Evolutionary conservation across 1,284 basidiomycete species (phyloP), one percentile per base, ranked within the genome.

Genomic region (Meripilus lineatus): DNA sequence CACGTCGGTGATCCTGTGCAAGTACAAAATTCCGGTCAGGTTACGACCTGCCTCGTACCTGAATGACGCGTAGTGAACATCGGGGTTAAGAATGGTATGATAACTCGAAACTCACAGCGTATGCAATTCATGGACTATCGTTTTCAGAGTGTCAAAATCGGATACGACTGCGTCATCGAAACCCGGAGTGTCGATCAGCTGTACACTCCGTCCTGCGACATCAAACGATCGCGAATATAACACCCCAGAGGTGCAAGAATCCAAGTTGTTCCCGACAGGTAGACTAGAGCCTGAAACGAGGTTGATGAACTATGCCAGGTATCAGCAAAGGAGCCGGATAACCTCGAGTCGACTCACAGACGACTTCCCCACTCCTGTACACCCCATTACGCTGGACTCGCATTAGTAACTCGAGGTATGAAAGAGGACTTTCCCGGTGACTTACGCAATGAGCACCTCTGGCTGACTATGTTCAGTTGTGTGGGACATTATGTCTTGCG

Each of bases 1-100:
- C 53, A 67, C 61, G 48, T 77, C 75, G 36, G 71, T 66, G 46
- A 79, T 79, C 5, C 71, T 68, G 51, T 78, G 75, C 58, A 76
- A 62, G 58, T 77, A 78, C 39, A 78, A 67, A 50, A 78, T 62
- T 1, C 76, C 76, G 2, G 67, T 60, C 20, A 78, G 61, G 41
- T 63, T 68, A 42, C 58, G 49, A 18, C 65, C 62, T 14, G 55
- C 54, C 32, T 67, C 52, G 22, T 70, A 69, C 10, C 70, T 70
- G 52, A 28, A 32, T 10, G 11, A 2, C 6, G 28, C 24, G 34
- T 17, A 23, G 28, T 22, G 20, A 18, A n/a, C n/a, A n/a, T n/a
- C n/a, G n/a, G 8, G 18, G 10, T 15, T 26, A n/a, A 13, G 6
- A 11, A 11, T 22, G 15, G 34, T n/a, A 15, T 10, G 23, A 37